Base-by-base conservation (phyloP, 2,329 filamentous ascomycete species). In the Colletotrichum incanum region DNA sequence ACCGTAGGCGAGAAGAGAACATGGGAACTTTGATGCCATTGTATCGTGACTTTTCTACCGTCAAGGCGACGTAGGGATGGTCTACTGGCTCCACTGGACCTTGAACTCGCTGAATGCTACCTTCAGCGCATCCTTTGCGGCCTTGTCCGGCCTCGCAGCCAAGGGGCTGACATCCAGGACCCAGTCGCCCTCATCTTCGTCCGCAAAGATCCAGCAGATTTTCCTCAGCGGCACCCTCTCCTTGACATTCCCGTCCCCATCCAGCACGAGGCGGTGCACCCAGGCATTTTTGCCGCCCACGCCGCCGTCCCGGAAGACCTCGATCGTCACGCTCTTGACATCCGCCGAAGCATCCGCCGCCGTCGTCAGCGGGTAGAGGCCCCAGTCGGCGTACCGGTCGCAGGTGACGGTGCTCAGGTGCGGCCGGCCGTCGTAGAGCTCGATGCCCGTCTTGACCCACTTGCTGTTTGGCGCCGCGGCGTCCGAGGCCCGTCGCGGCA, bases 371-470 rank as follows among this genome's bases (percentile, higher is more conserved):
- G 90, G 86, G 7, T 86, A 80, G 65, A 96, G 84, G 79, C 89
- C 92, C 94, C 93, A 96, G 81, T 96, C 94, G 1, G 93, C 90
- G 86, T 88, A 95, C 49, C 83, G 81, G 79, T 95, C 93, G 76
- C 91, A 94, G 7, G 88, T 87, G 0, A 95, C 94, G 8, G 92
- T 92, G 73, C 91, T 92, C 20, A 95, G 83, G 76, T 91, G 89
- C 1, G 92, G 88, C 62, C 82, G 80, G 70, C 84, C 86, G 69
- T 92, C 82, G 81, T 92, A 93, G 80, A 90, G 90, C 80, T 96
- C 94, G 74, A 96, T 89, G 61, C 93, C 94, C 1, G 92, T 89
- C 82, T 96, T 96, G 80, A 96, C 87, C 93, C 93, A 96, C 77
- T 93, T 91, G 54, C 84, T 80, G 28, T 80, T 81, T 4, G 80